Percentiles rank a stretch among this genome's conserved stretches.
Conservation (phyloP, 2,329 filamentous ascomycete species). For the Biscogniauxia mediterranea region DNA sequence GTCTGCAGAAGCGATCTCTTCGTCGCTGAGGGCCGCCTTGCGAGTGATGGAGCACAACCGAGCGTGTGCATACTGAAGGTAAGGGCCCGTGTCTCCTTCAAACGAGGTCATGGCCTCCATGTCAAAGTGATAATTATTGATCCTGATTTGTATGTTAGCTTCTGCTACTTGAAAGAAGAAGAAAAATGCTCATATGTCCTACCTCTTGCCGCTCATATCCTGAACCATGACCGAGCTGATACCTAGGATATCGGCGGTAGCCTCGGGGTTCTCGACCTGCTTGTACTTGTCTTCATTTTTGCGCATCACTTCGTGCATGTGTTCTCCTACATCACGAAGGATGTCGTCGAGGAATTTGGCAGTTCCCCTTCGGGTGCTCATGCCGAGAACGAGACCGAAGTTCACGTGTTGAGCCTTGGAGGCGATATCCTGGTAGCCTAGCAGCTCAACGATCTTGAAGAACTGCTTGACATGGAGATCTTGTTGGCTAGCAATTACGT, state of each 20-base stretch:
- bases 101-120: constrained; percentile 71
- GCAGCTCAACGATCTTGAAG: constrained; percentile 73
- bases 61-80: constrained; percentile 69
- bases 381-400: constrained; percentile 70
- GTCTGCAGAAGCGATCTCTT: constrained; percentile 50
- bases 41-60: constrained; percentile 51
- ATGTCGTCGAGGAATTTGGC: constrained; percentile 63
- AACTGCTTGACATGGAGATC: constrained; percentile 72
- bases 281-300: constrained; percentile 88
- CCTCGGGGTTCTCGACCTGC: constrained; percentile 80
- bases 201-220: constrained; percentile 95
- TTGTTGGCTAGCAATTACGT: constrained; percentile 71
- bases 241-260: constrained; percentile 82
- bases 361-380: constrained; percentile 70
- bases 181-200: constrained; percentile 27
- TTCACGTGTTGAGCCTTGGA: constrained; percentile 71
- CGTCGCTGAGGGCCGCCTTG: constrained; percentile 30
- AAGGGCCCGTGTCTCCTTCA: constrained; percentile 71
- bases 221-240: constrained; percentile 97
- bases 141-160: constrained; percentile 32
- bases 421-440: constrained; percentile 66
- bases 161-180: constrained; percentile 31
- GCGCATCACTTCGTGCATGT: constrained; percentile 97
- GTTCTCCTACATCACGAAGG: constrained; percentile 76
- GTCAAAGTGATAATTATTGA: constrained; percentile 59